Evolutionary conservation across 495 filamentous ascomycete genomes (phyloP).

Genomic region (Talaromyces liani): DNA sequence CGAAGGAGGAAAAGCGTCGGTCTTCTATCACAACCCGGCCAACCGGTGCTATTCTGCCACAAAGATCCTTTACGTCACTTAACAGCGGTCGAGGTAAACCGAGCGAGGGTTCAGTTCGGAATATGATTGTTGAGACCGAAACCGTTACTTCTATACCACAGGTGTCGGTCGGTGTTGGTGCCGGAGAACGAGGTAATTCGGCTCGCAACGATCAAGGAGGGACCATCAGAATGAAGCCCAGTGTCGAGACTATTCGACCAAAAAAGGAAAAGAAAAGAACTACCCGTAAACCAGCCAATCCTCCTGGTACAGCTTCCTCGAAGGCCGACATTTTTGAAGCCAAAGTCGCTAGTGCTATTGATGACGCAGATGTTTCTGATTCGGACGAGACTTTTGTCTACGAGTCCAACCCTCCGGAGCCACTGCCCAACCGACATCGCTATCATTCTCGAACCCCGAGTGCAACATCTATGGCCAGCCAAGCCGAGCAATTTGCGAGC

Average conservation of each 20-base stretch:
- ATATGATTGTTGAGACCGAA: slow-evolving; percentile 98
- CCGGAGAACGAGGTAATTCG: slow-evolving; percentile 50
- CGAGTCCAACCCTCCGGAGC: slow-evolving; percentile 93
- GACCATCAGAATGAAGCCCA: slow-evolving; percentile 78
- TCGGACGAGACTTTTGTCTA: slow-evolving; percentile 99
- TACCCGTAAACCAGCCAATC: slow-evolving; percentile 59
- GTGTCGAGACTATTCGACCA: slow-evolving; percentile 87
- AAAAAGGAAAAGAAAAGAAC: slow-evolving; percentile 81
- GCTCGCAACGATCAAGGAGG: slow-evolving; percentile 51
- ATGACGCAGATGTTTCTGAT: slow-evolving; percentile 87
- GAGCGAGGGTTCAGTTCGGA: slow-evolving; percentile 68
- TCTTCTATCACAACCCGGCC: slow-evolving; percentile 18
- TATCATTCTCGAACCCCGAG: slow-evolving; percentile 95
- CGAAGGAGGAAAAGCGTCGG: slow-evolving; percentile 28
- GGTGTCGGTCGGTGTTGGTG: slow-evolving; percentile 65
- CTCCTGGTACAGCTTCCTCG: slow-evolving; percentile 60
- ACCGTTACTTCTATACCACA: slow-evolving; percentile 89
- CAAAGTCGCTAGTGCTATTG: slow-evolving; percentile 90
- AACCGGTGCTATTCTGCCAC: slow-evolving; percentile 30
- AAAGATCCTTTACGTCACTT: slow-evolving; percentile 43
- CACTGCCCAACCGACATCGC: slow-evolving; percentile 62
- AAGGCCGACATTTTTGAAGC: slow-evolving; percentile 98
- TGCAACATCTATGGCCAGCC: slow-evolving; percentile 82
- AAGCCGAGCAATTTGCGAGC: slow-evolving; percentile 60
- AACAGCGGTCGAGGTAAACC: slow-evolving; percentile 47